Conservation (phyloP, 2,329 filamentous ascomycete species). For the Lanzia echinophila region DNA sequence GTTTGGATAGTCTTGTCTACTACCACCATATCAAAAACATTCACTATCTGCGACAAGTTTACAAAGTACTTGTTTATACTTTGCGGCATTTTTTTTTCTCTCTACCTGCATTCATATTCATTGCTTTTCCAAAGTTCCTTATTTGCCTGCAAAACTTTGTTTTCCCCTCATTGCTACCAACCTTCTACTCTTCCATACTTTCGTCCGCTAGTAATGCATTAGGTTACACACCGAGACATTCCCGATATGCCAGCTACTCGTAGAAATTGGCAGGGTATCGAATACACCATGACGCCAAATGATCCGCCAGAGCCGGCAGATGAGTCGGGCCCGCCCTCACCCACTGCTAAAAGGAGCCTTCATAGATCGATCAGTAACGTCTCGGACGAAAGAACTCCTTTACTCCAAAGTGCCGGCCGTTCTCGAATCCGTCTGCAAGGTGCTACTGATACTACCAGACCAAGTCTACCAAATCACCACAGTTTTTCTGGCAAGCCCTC, state of each 20-base stretch:
- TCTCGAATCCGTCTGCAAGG: constrained; percentile 24
- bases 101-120: too few species aligned
- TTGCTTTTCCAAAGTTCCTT: too few species aligned
- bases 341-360: constrained; percentile 7
- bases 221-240: constrained; percentile 9
- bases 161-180: not conserved
- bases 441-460: constrained; percentile 14
- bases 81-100: too few species aligned
- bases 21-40: too few species aligned
- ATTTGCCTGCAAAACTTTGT: not conserved
- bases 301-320: constrained; percentile 6
- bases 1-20: too few species aligned
- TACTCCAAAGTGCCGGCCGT: constrained; percentile 21
- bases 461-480: constrained; percentile 22
- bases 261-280: constrained; percentile 1
- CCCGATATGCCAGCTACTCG: constrained; percentile 5
- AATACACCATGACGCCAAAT: constrained; percentile 6
- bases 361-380: constrained; percentile 8
- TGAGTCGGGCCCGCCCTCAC: constrained; percentile 7
- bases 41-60: too few species aligned
- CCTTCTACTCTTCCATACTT: not conserved
- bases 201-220: not conserved
- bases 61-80: too few species aligned
- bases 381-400: constrained; percentile 26
- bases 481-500: constrained; percentile 20